These are phyloP conservation scores for Dendrocalamus latiflorus DNA, from an alignment of 202 grass and related monocot species.

Conservation along the genomic window DNA sequence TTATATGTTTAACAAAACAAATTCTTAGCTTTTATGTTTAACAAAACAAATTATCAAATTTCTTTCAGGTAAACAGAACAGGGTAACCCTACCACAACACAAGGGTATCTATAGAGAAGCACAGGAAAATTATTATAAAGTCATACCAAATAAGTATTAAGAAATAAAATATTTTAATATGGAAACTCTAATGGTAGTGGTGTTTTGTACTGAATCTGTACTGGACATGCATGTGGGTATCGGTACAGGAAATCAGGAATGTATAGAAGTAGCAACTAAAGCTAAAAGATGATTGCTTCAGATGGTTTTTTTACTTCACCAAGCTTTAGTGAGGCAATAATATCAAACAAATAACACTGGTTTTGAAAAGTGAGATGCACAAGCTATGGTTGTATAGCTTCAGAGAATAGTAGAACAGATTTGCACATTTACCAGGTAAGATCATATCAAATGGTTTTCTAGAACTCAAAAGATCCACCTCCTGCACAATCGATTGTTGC, in stretches of 20 bases:
- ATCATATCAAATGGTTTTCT: conserved; percentile 95
- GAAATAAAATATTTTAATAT: neutral
- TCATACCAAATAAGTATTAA: neutral
- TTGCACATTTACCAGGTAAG: conserved; percentile 61
- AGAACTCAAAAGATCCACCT: conserved; percentile 56
- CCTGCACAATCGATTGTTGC: conserved; percentile 39
- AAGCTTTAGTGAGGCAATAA: neutral
- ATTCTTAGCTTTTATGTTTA: neutral
- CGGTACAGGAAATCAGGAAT: neutral
- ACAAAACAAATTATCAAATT: no score
- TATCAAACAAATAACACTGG: neutral
- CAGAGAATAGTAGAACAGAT: neutral
- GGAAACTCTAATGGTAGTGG: neutral
- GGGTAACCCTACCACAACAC: neutral
- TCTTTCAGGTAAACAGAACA: neutral
- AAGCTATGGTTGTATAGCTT: neutral
- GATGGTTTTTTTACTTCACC: neutral
- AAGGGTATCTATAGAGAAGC: neutral
- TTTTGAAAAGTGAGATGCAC: neutral
- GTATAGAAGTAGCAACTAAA: neutral
- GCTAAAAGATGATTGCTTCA: neutral
- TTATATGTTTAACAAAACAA: neutral
- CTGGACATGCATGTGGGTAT: neutral
- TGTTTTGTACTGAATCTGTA: neutral
- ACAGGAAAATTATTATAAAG: neutral